Evolutionary conservation across 495 filamentous ascomycete species (phyloP), one percentile per base, ranked within the genome.

Genomic region (Sporormia fimetaria): DNA sequence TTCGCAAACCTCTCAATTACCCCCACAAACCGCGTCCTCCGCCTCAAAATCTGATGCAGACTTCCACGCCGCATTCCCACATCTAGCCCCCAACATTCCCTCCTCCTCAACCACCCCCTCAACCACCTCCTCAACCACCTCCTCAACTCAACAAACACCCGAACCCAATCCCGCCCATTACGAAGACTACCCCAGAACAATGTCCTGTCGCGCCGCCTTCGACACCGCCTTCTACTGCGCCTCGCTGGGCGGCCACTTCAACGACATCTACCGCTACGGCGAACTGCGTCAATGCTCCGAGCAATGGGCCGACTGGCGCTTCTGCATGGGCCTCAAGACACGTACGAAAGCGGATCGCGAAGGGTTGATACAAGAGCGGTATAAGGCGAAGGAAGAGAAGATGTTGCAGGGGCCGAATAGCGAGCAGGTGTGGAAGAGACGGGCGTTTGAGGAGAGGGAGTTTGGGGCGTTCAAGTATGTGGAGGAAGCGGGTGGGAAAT

Each of bases 141-240:
- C 51, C 27, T n/a, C n/a, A n/a, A n/a, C n/a, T n/a, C 21, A 45
- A 33, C 5, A 30, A 1, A 6, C 28, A 23, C 22, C 29, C 18
- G 42, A 12, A 21, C 16, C 16, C 6, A 28, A 43, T n/a, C 51
- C 35, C 31, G 33, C 27, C n/a, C n/a, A n/a, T n/a, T n/a, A n/a
- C n/a, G n/a, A n/a, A n/a, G 39, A 15, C 40, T 82, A 87, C 47
- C 78, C 83, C 1, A 76, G 73, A 27, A 77, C 65, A 44, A 86
- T 95, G 76, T 88, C 81, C 57, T 98, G 90, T 69, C 76, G 83
- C 40, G 64, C 75, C 34, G 79, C 84, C 56, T 98, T 98, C 69
- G 90, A 98, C 68, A 69, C 73, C 36, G 87, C 92, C 36, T 96
- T 83, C 72, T 84, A 94, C 73, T 98, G 90, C 71, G 81, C 90